These are phyloP conservation scores for Penicillium freii DNA, from an alignment of 2,329 filamentous ascomycete genomes.

Conservation along the genomic window DNA sequence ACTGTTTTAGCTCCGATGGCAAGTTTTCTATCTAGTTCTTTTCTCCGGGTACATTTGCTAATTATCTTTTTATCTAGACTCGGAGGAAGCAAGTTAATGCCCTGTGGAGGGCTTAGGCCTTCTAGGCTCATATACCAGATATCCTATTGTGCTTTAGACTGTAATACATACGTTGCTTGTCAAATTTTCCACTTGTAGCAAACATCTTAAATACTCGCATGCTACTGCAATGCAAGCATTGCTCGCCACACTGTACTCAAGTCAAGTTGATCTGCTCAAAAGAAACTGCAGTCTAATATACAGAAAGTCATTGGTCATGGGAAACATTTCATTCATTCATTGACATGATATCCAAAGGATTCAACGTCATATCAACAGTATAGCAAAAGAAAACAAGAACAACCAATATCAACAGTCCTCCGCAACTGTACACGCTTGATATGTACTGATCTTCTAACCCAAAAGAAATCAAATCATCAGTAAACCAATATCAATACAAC, in stretches of 20 bases:
- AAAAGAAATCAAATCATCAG: not conserved
- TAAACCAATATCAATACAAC: slow-evolving; percentile 12
- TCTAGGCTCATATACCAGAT: not conserved
- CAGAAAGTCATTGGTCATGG: not conserved
- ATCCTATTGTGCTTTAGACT: slow-evolving; percentile 2
- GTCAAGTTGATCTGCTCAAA: not conserved
- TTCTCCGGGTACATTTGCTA: slow-evolving; percentile 10
- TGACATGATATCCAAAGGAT: not conserved
- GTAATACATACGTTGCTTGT: slow-evolving; percentile 1
- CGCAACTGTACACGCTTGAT: not conserved
- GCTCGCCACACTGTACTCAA: too few relatives aligned
- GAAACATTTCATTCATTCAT: slow-evolving; percentile 4
- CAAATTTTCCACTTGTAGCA: not conserved
- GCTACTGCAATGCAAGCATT: not conserved
- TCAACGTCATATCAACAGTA: not conserved
- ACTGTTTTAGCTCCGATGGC: slow-evolving; percentile 81
- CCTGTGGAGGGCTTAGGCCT: slow-evolving; percentile 21
- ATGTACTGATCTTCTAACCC: not conserved
- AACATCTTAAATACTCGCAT: not conserved
- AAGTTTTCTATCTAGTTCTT: slow-evolving; percentile 39
- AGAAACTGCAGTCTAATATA: too few relatives aligned
- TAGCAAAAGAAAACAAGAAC: not conserved
- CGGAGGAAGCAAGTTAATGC: slow-evolving; percentile 27
- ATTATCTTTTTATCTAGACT: slow-evolving; percentile 8
- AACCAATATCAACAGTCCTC: not conserved